A percentile compares a stretch with the other conserved stretches of the same genome.
phyloP scores from a whole-genome alignment of 129 eudicot species.

The Apium graveolens region DNA sequence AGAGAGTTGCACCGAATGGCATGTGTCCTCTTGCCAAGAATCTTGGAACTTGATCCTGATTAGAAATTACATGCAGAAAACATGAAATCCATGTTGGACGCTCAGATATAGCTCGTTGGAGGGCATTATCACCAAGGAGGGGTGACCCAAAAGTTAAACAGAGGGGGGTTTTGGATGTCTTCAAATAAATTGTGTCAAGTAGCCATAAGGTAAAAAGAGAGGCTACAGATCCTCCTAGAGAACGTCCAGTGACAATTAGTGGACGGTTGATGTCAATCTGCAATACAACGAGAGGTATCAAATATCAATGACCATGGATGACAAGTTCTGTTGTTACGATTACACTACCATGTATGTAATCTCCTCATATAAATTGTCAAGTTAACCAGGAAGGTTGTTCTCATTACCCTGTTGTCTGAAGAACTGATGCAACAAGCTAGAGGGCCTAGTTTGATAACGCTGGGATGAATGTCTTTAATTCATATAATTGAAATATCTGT shows the following conservation, averaged over 20 bases:
- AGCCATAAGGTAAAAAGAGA: constrained; percentile 39
- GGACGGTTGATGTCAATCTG: constrained; percentile 20
- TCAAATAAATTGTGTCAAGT: constrained; percentile 27
- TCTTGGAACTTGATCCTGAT: constrained; percentile 31
- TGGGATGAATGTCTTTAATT: not conserved
- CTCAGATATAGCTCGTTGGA: constrained; percentile 37
- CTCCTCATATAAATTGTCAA: not conserved
- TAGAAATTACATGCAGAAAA: constrained; percentile 38
- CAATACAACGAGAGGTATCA: not conserved
- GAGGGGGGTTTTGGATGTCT: constrained; percentile 23
- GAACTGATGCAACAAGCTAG: not conserved
- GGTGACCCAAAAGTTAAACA: constrained; percentile 61
- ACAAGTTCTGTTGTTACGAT: not conserved
- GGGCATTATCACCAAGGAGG: constrained; percentile 32
- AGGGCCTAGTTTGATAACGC: not conserved
- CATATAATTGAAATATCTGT: not conserved
- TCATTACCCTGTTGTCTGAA: not conserved
- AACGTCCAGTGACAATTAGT: constrained; percentile 37
- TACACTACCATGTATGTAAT: not conserved
- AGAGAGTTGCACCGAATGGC: constrained; percentile 44
- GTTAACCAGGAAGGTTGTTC: not conserved
- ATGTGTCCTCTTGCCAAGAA: constrained; percentile 20
- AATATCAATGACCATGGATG: not conserved
- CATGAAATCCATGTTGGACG: constrained; percentile 44
- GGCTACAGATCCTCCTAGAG: constrained; percentile 39